phyloP scores from a whole-genome alignment of 148 eudicot species.

The Spergularia bocconei region DNA sequence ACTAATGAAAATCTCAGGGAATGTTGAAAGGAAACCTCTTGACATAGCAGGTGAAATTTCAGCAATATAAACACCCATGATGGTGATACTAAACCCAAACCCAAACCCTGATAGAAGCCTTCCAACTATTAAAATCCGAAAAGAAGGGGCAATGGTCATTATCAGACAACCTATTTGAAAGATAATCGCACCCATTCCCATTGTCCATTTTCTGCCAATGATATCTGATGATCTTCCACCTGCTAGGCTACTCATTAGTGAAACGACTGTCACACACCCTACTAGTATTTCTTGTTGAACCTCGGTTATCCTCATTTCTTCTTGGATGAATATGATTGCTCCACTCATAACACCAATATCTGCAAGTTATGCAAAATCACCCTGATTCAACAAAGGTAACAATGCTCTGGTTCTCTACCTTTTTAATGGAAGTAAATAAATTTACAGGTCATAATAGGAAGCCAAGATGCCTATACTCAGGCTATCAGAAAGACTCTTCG shows the following conservation, averaged over 20 bases:
- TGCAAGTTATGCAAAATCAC: constrained; percentile 8
- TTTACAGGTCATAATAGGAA: too few relatives aligned
- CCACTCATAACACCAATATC: constrained; percentile 49
- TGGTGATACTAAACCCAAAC: constrained; percentile 37
- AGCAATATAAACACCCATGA: constrained; percentile 41
- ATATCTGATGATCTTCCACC: constrained; percentile 47
- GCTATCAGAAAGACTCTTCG: too few relatives aligned
- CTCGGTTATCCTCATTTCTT: constrained; percentile 37
- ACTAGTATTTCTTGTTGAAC: constrained; percentile 42
- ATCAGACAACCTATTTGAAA: constrained; percentile 37
- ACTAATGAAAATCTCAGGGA: constrained; percentile 43
- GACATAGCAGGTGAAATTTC: constrained; percentile 42
- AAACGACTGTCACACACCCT: constrained; percentile 37
- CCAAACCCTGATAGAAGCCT: constrained; percentile 44
- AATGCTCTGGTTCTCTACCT: background rate
- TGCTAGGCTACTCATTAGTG: constrained; percentile 36
- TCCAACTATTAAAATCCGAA: constrained; percentile 32
- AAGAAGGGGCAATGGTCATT: constrained; percentile 39
- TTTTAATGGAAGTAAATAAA: too few relatives aligned
- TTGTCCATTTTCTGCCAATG: constrained; percentile 51
- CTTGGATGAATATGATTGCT: constrained; percentile 44
- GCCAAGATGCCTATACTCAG: too few relatives aligned
- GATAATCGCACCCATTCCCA: constrained; percentile 35
- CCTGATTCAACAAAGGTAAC: background rate
- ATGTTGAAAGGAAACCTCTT: constrained; percentile 44